Evolutionary conservation across 23 red algal species (phyloP).

Genomic region (Agarophyton chilense): DNA sequence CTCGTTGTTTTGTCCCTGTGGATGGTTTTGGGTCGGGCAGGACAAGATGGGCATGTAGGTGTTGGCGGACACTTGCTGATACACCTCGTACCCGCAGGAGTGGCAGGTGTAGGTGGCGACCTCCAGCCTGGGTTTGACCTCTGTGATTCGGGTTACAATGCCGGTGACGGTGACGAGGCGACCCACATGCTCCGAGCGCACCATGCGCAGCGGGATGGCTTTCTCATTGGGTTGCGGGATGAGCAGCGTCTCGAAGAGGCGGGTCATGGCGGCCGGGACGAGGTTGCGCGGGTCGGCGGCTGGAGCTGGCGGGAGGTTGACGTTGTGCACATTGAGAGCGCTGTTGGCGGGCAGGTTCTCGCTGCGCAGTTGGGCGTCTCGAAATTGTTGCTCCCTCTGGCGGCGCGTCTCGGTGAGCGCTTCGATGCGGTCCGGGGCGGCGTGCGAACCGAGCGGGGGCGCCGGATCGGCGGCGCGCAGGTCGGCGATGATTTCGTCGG

Average conservation of each 20-base stretch:
- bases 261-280: slow-evolving; percentile 75
- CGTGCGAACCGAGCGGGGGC: background rate
- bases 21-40: slow-evolving; percentile 71
- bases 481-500: slow-evolving; percentile 80
- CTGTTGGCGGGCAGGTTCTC: slow-evolving; percentile 50
- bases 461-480: slow-evolving; percentile 35
- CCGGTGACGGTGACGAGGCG: slow-evolving; percentile 86
- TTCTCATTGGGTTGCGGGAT: slow-evolving; percentile 85
- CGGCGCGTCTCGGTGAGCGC: slow-evolving; percentile 75
- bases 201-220: slow-evolving; percentile 70
- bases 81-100: slow-evolving; percentile 91
- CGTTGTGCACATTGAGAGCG: slow-evolving; percentile 34
- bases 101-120: slow-evolving; percentile 92
- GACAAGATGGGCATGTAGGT: slow-evolving; percentile 85
- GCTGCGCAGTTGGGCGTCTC: slow-evolving; percentile 18
- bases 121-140: slow-evolving; percentile 86
- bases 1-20: slow-evolving; percentile 31
- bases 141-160: slow-evolving; percentile 91
- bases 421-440: slow-evolving; percentile 66
- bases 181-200: slow-evolving; percentile 89
- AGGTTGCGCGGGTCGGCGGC: slow-evolving; percentile 76
- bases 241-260: slow-evolving; percentile 81
- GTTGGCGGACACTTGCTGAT: slow-evolving; percentile 80
- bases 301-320: slow-evolving; percentile 41
- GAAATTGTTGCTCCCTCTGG: slow-evolving; percentile 72